phyloP scores from a whole-genome alignment of 768 basidiomycete species.

The Sutorius australiensis region DNA sequence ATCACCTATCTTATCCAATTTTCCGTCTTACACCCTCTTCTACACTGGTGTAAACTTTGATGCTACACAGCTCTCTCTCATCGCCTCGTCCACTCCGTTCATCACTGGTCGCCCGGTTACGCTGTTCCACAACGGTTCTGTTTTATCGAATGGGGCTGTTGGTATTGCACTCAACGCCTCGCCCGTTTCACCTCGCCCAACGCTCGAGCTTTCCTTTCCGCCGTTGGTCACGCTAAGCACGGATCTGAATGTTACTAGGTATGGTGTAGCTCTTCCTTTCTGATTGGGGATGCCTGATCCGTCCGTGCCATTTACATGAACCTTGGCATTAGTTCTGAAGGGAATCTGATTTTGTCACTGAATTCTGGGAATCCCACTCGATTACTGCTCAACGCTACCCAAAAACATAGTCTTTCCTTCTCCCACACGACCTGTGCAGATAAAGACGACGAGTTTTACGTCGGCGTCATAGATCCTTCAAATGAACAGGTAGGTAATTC shows the following conservation, averaged over 20 bases:
- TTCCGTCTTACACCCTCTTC: constrained; percentile 1
- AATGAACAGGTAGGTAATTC: constrained; percentile 10
- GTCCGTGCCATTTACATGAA: not conserved
- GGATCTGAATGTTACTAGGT: constrained; percentile 54
- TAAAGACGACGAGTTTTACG: constrained; percentile 58
- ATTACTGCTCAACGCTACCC: constrained; percentile 54
- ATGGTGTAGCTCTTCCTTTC: constrained; percentile 5
- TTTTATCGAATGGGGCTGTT: constrained; percentile 64
- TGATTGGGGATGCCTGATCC: not conserved
- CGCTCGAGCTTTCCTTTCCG: constrained; percentile 30
- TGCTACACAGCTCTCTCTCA: constrained; percentile 53
- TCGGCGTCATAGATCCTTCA: constrained; percentile 39
- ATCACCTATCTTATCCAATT: not conserved
- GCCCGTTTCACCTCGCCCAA: constrained; percentile 6
- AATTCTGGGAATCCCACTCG: constrained; percentile 57
- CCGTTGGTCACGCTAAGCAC: constrained; percentile 43
- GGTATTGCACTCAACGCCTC: constrained; percentile 50
- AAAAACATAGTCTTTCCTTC: constrained; percentile 31
- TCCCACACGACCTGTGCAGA: constrained; percentile 22
- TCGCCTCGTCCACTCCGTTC: constrained; percentile 76
- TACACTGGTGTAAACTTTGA: not conserved
- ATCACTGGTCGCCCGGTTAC: constrained; percentile 73
- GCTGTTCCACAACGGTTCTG: constrained; percentile 52
- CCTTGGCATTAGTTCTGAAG: constrained; percentile 46
- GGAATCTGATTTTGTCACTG: constrained; percentile 65